These are phyloP conservation scores for Diaporthe caulivora DNA, from an alignment of 2,329 filamentous ascomycete species.

Conservation along the genomic window DNA sequence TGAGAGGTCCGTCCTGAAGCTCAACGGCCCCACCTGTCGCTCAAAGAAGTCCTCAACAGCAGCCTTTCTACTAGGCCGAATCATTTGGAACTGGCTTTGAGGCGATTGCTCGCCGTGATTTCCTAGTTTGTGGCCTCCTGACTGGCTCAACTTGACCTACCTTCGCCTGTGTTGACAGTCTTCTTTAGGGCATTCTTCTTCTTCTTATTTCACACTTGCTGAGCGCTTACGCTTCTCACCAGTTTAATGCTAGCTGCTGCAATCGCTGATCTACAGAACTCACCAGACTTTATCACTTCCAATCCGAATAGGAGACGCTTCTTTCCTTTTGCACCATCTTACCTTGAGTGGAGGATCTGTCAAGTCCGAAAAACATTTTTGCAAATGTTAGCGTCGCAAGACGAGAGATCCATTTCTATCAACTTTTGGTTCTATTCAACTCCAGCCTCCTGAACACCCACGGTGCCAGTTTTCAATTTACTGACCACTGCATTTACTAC, in stretches of 20 bases:
- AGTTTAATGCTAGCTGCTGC: background rate
- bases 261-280: background rate
- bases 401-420: background rate
- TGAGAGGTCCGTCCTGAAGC: too few species aligned
- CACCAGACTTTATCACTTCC: background rate
- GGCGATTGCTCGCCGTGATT: background rate
- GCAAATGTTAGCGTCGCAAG: background rate
- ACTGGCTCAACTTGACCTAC: background rate
- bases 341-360: background rate
- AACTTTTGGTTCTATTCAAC: background rate
- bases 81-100: too few species aligned
- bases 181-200: background rate
- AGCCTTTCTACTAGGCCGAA: background rate
- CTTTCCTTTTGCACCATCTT: background rate
- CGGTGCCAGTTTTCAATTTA: background rate
- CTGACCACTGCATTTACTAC: too few species aligned
- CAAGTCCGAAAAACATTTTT: too few species aligned
- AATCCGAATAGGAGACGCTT: too few species aligned
- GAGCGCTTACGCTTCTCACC: background rate
- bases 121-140: background rate
- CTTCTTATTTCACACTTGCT: background rate
- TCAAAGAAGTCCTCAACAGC: too few species aligned
- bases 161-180: too few species aligned
- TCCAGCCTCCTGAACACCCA: too few species aligned
- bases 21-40: too few species aligned